Percentiles rank a stretch among this genome's conserved stretches.
Conservation (phyloP, 1,284 basidiomycete species). For the Malassezia furfur region DNA sequence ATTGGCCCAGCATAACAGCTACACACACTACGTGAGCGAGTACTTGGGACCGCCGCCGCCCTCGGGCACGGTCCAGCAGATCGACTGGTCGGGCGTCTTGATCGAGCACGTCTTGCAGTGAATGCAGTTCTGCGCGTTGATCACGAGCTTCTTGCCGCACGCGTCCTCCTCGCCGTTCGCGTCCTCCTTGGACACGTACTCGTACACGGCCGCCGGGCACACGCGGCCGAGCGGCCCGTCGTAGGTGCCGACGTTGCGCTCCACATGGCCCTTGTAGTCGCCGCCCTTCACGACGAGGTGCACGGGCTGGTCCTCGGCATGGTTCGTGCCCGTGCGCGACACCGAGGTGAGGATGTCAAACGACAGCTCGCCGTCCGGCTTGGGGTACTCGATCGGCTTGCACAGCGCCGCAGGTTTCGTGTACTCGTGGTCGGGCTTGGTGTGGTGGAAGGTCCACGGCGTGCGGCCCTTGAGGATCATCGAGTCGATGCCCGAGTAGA, state of each 20-base stretch:
- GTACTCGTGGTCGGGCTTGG: slow-evolving; percentile 58
- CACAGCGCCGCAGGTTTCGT: slow-evolving; percentile 52
- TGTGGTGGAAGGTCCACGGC: slow-evolving; percentile 83
- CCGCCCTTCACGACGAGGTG: slow-evolving; percentile 61
- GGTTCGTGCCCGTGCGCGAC: slow-evolving; percentile 86
- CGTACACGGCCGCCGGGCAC: slow-evolving; percentile 94
- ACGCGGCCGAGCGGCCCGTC: slow-evolving; percentile 77
- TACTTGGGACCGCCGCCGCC: slow-evolving; percentile 47
- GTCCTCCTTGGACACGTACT: slow-evolving; percentile 69
- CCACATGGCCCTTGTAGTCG: slow-evolving; percentile 57
- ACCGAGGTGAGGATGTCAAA: slow-evolving; percentile 90
- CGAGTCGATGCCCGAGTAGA: slow-evolving; percentile 81
- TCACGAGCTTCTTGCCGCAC: slow-evolving; percentile 76
- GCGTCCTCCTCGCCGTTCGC: slow-evolving; percentile 55
- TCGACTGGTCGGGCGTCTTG: slow-evolving; percentile 45
- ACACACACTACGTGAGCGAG: slow-evolving; percentile 26
- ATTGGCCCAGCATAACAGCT: no score
- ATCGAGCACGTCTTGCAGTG: slow-evolving; percentile 47
- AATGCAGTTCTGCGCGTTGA: slow-evolving; percentile 69
- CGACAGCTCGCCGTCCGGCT: slow-evolving; percentile 78
- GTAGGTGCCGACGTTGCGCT: slow-evolving; percentile 61
- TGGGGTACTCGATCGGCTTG: slow-evolving; percentile 78
- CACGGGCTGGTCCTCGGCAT: slow-evolving; percentile 86
- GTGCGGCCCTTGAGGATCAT: slow-evolving; percentile 73
- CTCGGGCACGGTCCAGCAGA: slow-evolving; percentile 42